phyloP scores from a whole-genome alignment of 352 stramenopile genomes.

The Phytophthora pseudosyringae region DNA sequence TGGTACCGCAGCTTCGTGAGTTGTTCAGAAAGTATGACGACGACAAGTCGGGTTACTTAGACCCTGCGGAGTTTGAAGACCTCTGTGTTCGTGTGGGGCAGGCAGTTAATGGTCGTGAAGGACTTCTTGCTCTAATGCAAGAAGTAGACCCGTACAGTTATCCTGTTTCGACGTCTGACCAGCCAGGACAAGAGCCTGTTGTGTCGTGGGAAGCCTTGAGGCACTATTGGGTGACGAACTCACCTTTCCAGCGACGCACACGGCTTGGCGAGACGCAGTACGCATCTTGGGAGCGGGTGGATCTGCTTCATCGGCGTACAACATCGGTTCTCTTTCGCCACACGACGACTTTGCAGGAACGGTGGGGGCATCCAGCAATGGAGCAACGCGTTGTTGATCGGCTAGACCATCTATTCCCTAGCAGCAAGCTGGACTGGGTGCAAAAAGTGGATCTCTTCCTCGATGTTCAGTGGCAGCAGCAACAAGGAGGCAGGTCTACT shows the following conservation, averaged over 20 bases:
- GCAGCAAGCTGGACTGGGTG: conserved; percentile 56
- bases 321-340: conserved; percentile 44
- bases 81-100: conserved; percentile 62
- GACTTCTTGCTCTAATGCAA: conserved; percentile 46
- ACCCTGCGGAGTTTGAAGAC: conserved; percentile 61
- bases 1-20: conserved; percentile 51
- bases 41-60: conserved; percentile 54
- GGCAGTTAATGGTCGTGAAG: conserved; percentile 32
- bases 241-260: conserved; percentile 61
- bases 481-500: conserved; percentile 7
- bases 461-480: conserved; percentile 49
- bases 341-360: conserved; percentile 40
- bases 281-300: conserved; percentile 52
- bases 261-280: conserved; percentile 32
- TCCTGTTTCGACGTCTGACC: background rate
- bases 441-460: conserved; percentile 60
- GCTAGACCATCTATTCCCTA: conserved; percentile 57
- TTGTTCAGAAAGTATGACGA: conserved; percentile 71
- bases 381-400: conserved; percentile 50
- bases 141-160: conserved; percentile 47
- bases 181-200: conserved; percentile 12
- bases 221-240: conserved; percentile 55
- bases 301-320: conserved; percentile 36
- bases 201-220: conserved; percentile 61
- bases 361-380: conserved; percentile 61